Base-by-base conservation (phyloP, 2,329 filamentous ascomycete genomes). In the Aschersonia sp. region DNA sequence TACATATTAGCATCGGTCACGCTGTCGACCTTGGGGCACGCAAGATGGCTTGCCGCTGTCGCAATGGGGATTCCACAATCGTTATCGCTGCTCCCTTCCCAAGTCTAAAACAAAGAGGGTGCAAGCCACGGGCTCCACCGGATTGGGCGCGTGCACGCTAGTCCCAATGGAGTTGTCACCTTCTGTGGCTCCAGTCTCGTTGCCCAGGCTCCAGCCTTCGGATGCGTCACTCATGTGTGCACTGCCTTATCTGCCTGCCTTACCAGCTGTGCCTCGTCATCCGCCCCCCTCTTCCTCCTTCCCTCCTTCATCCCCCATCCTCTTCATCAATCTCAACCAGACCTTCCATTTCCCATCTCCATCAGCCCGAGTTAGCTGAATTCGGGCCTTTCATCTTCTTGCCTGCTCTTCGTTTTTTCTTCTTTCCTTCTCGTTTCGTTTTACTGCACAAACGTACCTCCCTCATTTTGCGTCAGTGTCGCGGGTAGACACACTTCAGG, bases 401-500 rank as follows among this genome's bases (percentile, higher is more conserved):
- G 12, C 12, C 35, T 38, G 35, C 35, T 43, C 45, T 40, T 46
- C 51, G 44, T 52, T 56, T 59, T 53, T 55, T 55, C 0, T 35
- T 43, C 40, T 30, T 20, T 20, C 9, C 28, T 48, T 51, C n/a
- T 32, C n/a, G 9, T 41, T 30, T 38, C 41, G 59, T 58, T 55
- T 58, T 58, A 56, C 51, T 56, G 56, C 29, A 38, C 35, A 38
- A 12, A 7, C 32, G 32, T 38, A 6, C 10, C 32, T 38, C 12
- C 35, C 35, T 35, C 31, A 9, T 48, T 46, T 55, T 45, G 48
- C 50, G 53, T 58, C 54, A 48, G 56, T 53, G 62, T 65, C 64
- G 60, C 63, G 59, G 62, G 65, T 61, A 61, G 61, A 67, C 59
- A 60, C 57, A 55, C 58, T 44, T 47, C 47, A 31, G 43, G 45